These are phyloP conservation scores for Tricholoma matsutake DNA, from an alignment of 768 basidiomycete species.

Conservation along the genomic window DNA sequence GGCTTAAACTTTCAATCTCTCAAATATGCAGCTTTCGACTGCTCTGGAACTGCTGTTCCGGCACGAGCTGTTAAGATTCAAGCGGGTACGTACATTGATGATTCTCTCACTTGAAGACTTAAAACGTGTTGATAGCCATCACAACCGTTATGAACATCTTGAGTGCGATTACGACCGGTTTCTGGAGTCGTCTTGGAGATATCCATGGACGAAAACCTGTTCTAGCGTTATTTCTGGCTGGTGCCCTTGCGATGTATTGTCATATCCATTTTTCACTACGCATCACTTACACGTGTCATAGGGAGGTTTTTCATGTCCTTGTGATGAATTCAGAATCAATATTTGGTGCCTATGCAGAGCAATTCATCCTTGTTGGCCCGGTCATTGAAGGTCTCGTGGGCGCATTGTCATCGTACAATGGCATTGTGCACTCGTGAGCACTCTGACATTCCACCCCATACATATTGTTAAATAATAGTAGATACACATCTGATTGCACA, in stretches of 20 bases:
- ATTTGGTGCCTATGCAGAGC: constrained; percentile 56
- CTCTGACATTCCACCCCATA: constrained; percentile 38
- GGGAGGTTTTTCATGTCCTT: constrained; percentile 78
- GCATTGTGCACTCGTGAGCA: constrained; percentile 67
- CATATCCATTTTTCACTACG: neutral
- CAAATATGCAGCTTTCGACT: constrained; percentile 19
- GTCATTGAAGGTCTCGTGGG: constrained; percentile 78
- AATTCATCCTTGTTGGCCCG: constrained; percentile 73
- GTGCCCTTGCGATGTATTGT: constrained; percentile 70
- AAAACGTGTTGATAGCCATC: constrained; percentile 42
- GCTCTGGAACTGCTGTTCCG: constrained; percentile 52
- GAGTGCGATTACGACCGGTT: constrained; percentile 79
- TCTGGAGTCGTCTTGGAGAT: constrained; percentile 85
- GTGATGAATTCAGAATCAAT: constrained; percentile 58
- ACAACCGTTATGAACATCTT: constrained; percentile 75
- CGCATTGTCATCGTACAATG: constrained; percentile 61
- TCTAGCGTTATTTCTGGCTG: constrained; percentile 61
- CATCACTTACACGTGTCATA: constrained; percentile 27
- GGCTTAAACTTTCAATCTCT: constrained; percentile 14
- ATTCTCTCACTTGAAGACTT: neutral
- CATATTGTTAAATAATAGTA: constrained; percentile 24
- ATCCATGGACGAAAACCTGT: constrained; percentile 72
- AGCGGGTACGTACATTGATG: constrained; percentile 39
- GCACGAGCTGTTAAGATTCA: constrained; percentile 72
- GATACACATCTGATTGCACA: constrained; percentile 54